Percentiles rank a stretch among this genome's conserved stretches.
These are phyloP conservation scores for Gentiana straminea DNA, from an alignment of 257 asterid genomes.

Conservation along the genomic window DNA sequence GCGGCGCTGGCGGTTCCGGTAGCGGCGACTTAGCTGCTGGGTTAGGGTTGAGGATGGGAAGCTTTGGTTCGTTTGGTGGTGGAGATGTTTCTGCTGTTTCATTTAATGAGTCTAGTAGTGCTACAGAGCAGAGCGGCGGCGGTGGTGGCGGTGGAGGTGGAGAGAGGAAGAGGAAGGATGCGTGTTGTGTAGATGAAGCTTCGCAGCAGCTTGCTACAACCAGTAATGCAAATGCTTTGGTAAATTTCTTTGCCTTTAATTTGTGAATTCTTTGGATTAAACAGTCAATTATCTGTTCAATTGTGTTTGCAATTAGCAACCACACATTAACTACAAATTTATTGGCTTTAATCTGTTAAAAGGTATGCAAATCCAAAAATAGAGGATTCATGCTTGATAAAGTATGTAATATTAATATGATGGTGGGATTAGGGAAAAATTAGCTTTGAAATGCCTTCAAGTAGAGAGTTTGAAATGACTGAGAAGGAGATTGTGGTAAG, in stretches of 20 bases:
- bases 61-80: slow-evolving; percentile 20
- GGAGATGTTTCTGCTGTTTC: slow-evolving; percentile 25
- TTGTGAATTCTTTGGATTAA: neutral
- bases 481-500: too few species aligned
- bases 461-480: too few species aligned
- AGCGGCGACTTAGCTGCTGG: slow-evolving; percentile 26
- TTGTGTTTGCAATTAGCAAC: neutral
- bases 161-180: slow-evolving; percentile 41
- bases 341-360: too few species aligned
- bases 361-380: too few species aligned
- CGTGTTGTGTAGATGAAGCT: slow-evolving; percentile 33
- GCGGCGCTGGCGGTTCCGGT: slow-evolving; percentile 6
- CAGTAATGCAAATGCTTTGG: slow-evolving; percentile 42
- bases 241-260: slow-evolving; percentile 9
- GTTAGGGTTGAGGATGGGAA: slow-evolving; percentile 44
- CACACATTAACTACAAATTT: too few species aligned
- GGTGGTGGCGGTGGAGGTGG: slow-evolving; percentile 25
- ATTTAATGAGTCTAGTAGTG: slow-evolving; percentile 49
- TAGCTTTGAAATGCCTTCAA: too few species aligned
- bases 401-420: too few species aligned
- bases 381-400: too few species aligned
- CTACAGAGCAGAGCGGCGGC: slow-evolving; percentile 56
- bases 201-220: slow-evolving; percentile 35
- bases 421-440: too few species aligned
- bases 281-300: neutral